A percentile compares a stretch with the other conserved stretches of the same genome.
These are phyloP conservation scores for Ceratobasidium papillatum DNA, from an alignment of 1,284 basidiomycete genomes.

Conservation along the genomic window DNA sequence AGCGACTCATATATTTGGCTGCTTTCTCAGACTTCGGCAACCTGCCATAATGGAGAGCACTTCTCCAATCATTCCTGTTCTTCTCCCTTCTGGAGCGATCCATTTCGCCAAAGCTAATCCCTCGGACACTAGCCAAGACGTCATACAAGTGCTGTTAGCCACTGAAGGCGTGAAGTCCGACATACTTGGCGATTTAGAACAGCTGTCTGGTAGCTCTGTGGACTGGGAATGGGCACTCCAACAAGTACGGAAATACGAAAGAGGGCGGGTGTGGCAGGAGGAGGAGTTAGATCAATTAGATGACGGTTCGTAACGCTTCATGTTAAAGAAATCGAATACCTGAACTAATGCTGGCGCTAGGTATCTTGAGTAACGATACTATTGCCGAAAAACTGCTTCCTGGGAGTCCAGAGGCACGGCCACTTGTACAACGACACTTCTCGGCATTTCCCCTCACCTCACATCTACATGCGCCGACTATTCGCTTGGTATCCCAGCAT, in stretches of 20 bases:
- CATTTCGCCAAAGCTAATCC: slow-evolving; percentile 67
- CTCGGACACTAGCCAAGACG: slow-evolving; percentile 65
- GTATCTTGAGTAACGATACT: slow-evolving; percentile 59
- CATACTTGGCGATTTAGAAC: slow-evolving; percentile 54
- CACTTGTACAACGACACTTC: slow-evolving; percentile 64
- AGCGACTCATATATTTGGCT: neutral
- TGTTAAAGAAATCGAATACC: neutral
- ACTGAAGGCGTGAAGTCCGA: slow-evolving; percentile 62
- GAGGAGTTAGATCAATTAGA: slow-evolving; percentile 68
- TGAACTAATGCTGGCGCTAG: slow-evolving; percentile 53
- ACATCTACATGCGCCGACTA: slow-evolving; percentile 70
- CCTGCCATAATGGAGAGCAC: slow-evolving; percentile 4
- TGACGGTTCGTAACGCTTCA: slow-evolving; percentile 62
- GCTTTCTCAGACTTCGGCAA: neutral
- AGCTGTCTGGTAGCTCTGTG: slow-evolving; percentile 55
- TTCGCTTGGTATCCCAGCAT: slow-evolving; percentile 78
- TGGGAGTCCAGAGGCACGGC: slow-evolving; percentile 51
- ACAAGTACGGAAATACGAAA: slow-evolving; percentile 63
- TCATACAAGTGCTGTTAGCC: slow-evolving; percentile 61
- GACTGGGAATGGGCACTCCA: slow-evolving; percentile 74
- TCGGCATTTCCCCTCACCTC: slow-evolving; percentile 76
- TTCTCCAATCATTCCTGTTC: slow-evolving; percentile 66
- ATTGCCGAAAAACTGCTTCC: slow-evolving; percentile 64
- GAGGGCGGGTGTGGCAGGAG: slow-evolving; percentile 74
- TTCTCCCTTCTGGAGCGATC: slow-evolving; percentile 65